These are phyloP conservation scores for sunflower (Helianthus annuus) DNA, from an alignment of 129 eudicot genomes.

Conservation along the genomic window HanXRQr2.0-SUNRISE NC_035433.2:92690657-92691156, in stretches of 20 bases:
- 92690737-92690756: constrained; percentile 20
- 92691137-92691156: no score
- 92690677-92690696: constrained; percentile 30
- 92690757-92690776: constrained; percentile 7
- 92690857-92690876: constrained; percentile 56
- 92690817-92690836: neutral
- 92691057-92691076: no score
- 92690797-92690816: neutral
- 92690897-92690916: constrained; percentile 39
- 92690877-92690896: constrained; percentile 29
- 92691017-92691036: no score
- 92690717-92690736: constrained; percentile 13
- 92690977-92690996: no score
- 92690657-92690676: constrained; percentile 13
- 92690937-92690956: no score
- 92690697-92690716: constrained; percentile 18
- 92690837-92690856: constrained; percentile 15
- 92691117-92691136: no score
- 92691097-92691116: no score
- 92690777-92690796: constrained; percentile 11
- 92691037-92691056: no score
- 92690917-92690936: constrained; percentile 46
- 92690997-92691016: neutral
- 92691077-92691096: no score
- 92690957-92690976: no score